Evolutionary conservation across 2,329 filamentous ascomycete genomes (phyloP).

Genomic region (Chaetomium globosum): DNA sequence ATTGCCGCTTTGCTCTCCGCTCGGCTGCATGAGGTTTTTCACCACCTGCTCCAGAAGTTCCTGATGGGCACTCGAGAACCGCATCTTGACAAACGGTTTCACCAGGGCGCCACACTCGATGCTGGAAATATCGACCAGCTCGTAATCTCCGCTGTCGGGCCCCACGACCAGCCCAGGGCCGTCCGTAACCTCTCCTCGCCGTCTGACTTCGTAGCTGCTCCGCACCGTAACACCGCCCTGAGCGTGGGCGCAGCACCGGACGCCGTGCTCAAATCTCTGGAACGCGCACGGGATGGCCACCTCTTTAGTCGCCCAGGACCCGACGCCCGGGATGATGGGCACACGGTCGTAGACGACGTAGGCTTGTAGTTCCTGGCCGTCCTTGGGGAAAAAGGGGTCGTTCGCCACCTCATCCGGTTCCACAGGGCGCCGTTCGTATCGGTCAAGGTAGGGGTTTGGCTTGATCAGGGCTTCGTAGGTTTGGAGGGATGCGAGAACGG

Average conservation of each 20-base stretch:
- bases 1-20: neutral
- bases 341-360: slow-evolving; percentile 44
- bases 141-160: slow-evolving; percentile 36
- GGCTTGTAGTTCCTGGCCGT: slow-evolving; percentile 39
- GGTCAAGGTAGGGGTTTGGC: slow-evolving; percentile 45
- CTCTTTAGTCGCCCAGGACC: slow-evolving; percentile 42
- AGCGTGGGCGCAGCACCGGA: slow-evolving; percentile 50
- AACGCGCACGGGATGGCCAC: slow-evolving; percentile 50
- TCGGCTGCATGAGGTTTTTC: slow-evolving; percentile 28
- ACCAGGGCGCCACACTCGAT: slow-evolving; percentile 42
- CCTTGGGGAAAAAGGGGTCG: slow-evolving; percentile 48
- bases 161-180: slow-evolving; percentile 18
- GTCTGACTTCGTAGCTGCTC: slow-evolving; percentile 43
- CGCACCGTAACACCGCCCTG: slow-evolving; percentile 49
- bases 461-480: slow-evolving; percentile 48
- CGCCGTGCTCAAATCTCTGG: slow-evolving; percentile 47
- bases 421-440: slow-evolving; percentile 43
- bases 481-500: slow-evolving; percentile 47
- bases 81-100: slow-evolving; percentile 43
- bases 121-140: slow-evolving; percentile 42
- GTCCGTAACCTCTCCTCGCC: slow-evolving; percentile 33
- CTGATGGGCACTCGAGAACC: slow-evolving; percentile 40
- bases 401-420: slow-evolving; percentile 42
- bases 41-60: slow-evolving; percentile 42
- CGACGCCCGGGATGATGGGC: slow-evolving; percentile 47